Evolutionary conservation across 2,329 filamentous ascomycete species (phyloP).

Genomic region (Aureobasidium vineae): DNA sequence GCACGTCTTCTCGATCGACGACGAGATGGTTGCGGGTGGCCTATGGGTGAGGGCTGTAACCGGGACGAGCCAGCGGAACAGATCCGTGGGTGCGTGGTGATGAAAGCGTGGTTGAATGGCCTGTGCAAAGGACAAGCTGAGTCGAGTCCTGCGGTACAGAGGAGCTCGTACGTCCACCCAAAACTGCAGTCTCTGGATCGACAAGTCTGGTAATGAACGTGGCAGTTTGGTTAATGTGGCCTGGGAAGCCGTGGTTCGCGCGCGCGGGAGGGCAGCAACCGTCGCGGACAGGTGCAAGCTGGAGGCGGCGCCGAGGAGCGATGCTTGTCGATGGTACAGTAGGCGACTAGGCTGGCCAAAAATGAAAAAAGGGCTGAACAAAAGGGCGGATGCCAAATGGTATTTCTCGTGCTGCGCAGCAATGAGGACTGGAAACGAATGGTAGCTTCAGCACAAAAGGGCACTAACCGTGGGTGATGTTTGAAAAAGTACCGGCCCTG

Average conservation of each 20-base stretch:
- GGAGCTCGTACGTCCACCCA: neutral
- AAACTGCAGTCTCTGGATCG: neutral
- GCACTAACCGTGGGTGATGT: constrained; percentile 25
- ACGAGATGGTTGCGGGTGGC: constrained; percentile 23
- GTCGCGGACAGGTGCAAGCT: constrained; percentile 11
- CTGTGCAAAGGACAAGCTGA: constrained; percentile 24
- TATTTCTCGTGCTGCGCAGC: constrained; percentile 22
- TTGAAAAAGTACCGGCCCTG: constrained; percentile 26
- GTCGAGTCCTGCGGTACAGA: constrained; percentile 16
- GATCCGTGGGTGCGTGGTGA: constrained; percentile 18
- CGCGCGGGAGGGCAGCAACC: constrained; percentile 16
- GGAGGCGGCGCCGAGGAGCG: constrained; percentile 13
- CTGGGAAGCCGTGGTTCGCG: constrained; percentile 3
- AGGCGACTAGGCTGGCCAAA: constrained; percentile 2
- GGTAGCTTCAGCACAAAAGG: constrained; percentile 24
- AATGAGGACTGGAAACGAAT: constrained; percentile 22
- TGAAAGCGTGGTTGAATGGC: constrained; percentile 21
- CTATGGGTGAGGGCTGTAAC: constrained; percentile 21
- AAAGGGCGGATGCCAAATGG: constrained; percentile 17
- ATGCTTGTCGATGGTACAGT: constrained; percentile 2
- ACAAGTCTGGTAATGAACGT: neutral
- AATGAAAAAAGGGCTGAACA: constrained; percentile 16
- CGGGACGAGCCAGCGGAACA: constrained; percentile 25
- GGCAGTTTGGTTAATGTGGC: constrained; percentile 3
- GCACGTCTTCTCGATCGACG: constrained; percentile 17